Percentiles rank a stretch among this genome's conserved stretches.
Conservation (phyloP, 768 basidiomycete genomes). For the Myochromella boudieri region DNA sequence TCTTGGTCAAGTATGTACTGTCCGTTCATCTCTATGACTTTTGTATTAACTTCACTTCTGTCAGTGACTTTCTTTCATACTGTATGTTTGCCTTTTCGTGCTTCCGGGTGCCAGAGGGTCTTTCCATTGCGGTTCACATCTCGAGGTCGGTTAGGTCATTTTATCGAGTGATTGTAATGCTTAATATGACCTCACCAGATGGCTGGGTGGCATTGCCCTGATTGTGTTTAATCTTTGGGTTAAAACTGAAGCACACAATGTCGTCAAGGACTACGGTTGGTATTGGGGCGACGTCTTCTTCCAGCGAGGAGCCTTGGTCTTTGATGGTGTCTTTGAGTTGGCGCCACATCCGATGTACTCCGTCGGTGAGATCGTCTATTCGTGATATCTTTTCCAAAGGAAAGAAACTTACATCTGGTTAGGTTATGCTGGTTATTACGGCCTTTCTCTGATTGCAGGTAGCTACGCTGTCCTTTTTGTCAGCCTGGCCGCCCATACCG, state of each 20-base stretch:
- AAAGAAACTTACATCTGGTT: neutral
- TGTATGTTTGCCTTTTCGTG: slow-evolving; percentile 94
- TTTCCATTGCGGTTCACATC: slow-evolving; percentile 72
- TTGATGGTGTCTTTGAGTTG: slow-evolving; percentile 97
- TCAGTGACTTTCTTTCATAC: slow-evolving; percentile 30
- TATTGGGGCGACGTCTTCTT: slow-evolving; percentile 96
- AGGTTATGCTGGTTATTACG: slow-evolving; percentile 99
- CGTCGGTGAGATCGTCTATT: slow-evolving; percentile 46
- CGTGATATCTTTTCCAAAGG: neutral
- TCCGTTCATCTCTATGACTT: neutral
- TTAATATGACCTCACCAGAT: slow-evolving; percentile 43
- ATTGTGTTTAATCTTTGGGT: slow-evolving; percentile 98
- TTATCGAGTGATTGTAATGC: neutral
- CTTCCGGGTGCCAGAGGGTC: slow-evolving; percentile 79
- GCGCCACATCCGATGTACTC: slow-evolving; percentile 97
- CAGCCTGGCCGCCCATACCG: slow-evolving; percentile 91
- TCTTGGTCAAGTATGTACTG: slow-evolving; percentile 82
- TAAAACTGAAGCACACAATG: slow-evolving; percentile 95
- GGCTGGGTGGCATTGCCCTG: slow-evolving; percentile 82
- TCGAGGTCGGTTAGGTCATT: slow-evolving; percentile 54
- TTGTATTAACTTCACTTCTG: neutral
- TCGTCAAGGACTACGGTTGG: slow-evolving; percentile 98
- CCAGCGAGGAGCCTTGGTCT: slow-evolving; percentile 89
- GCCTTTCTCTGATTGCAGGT: slow-evolving; percentile 86
- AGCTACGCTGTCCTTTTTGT: slow-evolving; percentile 91